Conservation (phyloP, 805 yeast genomes). For the Yamadazyma tumulicola region DNA sequence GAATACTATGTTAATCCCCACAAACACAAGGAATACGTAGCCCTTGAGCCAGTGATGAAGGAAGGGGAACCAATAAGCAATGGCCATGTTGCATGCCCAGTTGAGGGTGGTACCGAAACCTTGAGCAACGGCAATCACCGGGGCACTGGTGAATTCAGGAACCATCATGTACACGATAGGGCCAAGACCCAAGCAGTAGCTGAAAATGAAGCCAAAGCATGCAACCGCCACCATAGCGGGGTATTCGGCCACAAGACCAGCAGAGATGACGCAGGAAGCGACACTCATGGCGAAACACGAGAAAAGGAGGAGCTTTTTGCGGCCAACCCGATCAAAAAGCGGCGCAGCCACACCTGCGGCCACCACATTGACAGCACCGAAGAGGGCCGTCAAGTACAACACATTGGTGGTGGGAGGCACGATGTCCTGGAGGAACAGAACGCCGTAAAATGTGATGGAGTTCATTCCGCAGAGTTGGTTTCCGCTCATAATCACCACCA, state of each 20-base stretch:
- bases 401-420: constrained; percentile 48
- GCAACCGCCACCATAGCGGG: constrained; percentile 19
- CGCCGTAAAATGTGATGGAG: constrained; percentile 88
- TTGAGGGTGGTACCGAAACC: constrained; percentile 32
- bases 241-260: constrained; percentile 19
- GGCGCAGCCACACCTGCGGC: constrained; percentile 69
- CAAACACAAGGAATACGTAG: constrained; percentile 27
- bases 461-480: constrained; percentile 71
- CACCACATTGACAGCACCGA: constrained; percentile 68
- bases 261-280: constrained; percentile 22
- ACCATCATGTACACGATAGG: constrained; percentile 38
- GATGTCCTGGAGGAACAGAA: constrained; percentile 61
- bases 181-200: constrained; percentile 34
- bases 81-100: constrained; percentile 31
- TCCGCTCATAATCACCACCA: constrained; percentile 33
- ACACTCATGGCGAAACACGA: constrained; percentile 22
- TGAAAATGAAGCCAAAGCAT: constrained; percentile 31
- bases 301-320: constrained; percentile 44
- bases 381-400: constrained; percentile 56
- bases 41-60: constrained; percentile 24
- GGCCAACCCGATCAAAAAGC: constrained; percentile 67
- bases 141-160: constrained; percentile 31
- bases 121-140: constrained; percentile 32
- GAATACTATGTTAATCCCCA: constrained; percentile 17
- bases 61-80: constrained; percentile 32